Conservation (phyloP, 177 flowering plant species). For the Vitis hybrid region DNA sequence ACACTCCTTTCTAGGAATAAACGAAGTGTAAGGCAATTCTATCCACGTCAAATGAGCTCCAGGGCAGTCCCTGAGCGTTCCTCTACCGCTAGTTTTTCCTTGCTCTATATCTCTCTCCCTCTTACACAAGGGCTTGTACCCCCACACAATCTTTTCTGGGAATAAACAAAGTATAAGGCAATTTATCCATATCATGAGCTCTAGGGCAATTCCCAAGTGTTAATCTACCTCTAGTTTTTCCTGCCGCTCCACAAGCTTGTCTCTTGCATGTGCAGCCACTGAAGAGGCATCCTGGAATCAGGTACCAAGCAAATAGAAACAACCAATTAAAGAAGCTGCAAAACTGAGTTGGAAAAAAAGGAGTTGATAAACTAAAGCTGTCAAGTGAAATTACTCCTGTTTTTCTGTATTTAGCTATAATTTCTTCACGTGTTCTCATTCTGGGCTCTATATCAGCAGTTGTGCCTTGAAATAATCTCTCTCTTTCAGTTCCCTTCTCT, state of each 20-base stretch:
- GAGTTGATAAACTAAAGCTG: not conserved
- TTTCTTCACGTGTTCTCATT: slow-evolving; percentile 75
- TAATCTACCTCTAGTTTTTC: slow-evolving; percentile 76
- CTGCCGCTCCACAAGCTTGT: slow-evolving; percentile 72
- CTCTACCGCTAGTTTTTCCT: no score
- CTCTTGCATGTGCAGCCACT: slow-evolving; percentile 69
- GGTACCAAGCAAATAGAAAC: slow-evolving; percentile 7
- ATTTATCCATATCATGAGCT: not conserved
- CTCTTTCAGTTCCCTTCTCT: slow-evolving; percentile 63
- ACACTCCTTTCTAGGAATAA: no score
- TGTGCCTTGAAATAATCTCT: slow-evolving; percentile 60
- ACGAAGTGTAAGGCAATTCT: no score
- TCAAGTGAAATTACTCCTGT: slow-evolving; percentile 44
- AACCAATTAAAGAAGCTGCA: slow-evolving; percentile 1
- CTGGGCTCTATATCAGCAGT: slow-evolving; percentile 59
- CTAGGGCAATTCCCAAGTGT: not conserved
- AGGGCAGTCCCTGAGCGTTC: no score
- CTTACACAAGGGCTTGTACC: not conserved
- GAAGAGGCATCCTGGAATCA: slow-evolving; percentile 73
- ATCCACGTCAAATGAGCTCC: no score
- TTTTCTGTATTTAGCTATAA: slow-evolving; percentile 71
- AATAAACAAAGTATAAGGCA: not conserved
- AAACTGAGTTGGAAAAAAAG: not conserved
- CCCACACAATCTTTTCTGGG: not conserved
- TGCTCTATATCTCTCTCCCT: no score